phyloP scores from a whole-genome alignment of 2,329 filamentous ascomycete species.

The Cryphonectria carpinicola region DNA sequence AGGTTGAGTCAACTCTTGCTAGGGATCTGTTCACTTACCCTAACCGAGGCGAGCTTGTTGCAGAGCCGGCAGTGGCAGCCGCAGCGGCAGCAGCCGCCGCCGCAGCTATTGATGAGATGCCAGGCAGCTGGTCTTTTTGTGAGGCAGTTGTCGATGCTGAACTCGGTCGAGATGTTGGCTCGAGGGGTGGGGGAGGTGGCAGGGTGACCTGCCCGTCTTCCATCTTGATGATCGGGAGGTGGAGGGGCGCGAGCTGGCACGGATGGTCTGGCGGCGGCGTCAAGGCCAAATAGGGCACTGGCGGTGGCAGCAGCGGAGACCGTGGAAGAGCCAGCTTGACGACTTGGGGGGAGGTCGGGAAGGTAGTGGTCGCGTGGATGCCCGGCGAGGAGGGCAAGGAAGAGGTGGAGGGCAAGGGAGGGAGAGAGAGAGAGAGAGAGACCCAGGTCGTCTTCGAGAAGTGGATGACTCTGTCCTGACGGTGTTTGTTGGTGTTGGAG shows the following conservation, averaged over 20 bases:
- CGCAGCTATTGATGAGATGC: conserved; percentile 50
- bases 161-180: conserved; percentile 54
- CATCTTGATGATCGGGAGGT: conserved; percentile 45
- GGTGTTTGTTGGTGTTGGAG: not conserved
- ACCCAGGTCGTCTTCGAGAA: not conserved
- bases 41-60: conserved; percentile 48
- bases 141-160: conserved; percentile 53
- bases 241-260: conserved; percentile 30
- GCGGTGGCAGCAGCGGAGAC: conserved; percentile 31
- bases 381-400: not conserved
- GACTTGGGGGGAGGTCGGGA: conserved; percentile 14
- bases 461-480: conserved; percentile 9
- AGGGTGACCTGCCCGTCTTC: conserved; percentile 36
- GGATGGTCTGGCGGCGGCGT: conserved; percentile 31
- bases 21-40: conserved; percentile 45
- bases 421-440: not conserved
- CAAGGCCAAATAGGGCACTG: conserved; percentile 27
- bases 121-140: conserved; percentile 48
- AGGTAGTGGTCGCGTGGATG: not conserved
- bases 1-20: not conserved
- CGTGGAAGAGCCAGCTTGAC: conserved; percentile 36
- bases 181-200: conserved; percentile 44
- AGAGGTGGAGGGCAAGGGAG: not conserved
- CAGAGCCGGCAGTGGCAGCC: conserved; percentile 32
- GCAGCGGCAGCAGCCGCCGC: conserved; percentile 34